These are phyloP conservation scores for Candida wancherniae DNA, from an alignment of 805 yeast species.

Conservation along the genomic window DNA sequence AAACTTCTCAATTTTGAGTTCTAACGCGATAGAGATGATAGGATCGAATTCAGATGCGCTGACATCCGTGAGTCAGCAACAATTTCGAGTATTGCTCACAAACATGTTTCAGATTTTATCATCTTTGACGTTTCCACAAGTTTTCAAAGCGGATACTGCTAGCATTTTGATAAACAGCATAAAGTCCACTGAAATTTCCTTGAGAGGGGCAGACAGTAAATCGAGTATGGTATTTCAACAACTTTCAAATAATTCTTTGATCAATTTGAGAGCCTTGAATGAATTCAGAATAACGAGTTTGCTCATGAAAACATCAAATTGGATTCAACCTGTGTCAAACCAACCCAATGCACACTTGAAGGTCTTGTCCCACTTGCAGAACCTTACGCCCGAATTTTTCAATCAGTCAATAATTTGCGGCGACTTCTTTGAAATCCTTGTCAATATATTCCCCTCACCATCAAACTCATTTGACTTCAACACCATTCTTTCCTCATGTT, in stretches of 20 bases:
- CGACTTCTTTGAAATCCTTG: constrained; percentile 53
- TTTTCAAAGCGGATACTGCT: constrained; percentile 31
- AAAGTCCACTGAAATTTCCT: constrained; percentile 59
- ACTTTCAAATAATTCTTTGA: constrained; percentile 55
- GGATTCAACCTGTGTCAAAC: constrained; percentile 28
- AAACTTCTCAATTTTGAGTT: constrained; percentile 21
- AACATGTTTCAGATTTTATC: constrained; percentile 35
- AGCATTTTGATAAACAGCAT: constrained; percentile 50
- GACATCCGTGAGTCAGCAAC: constrained; percentile 16
- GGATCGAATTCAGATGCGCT: constrained; percentile 13
- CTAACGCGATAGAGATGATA: constrained; percentile 27
- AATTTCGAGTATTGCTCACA: constrained; percentile 25
- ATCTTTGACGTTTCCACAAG: constrained; percentile 34
- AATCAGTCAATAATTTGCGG: constrained; percentile 32
- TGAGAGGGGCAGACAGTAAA: constrained; percentile 45
- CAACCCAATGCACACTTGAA: constrained; percentile 29
- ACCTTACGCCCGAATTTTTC: constrained; percentile 29
- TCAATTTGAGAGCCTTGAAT: constrained; percentile 49
- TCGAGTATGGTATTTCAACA: constrained; percentile 50
- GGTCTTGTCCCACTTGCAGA: constrained; percentile 29
- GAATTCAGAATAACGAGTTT: constrained; percentile 36
- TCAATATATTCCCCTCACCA: constrained; percentile 46
- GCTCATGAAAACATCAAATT: constrained; percentile 29
- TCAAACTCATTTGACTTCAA: constrained; percentile 43
- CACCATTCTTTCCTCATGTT: constrained; percentile 46